These are phyloP conservation scores for Rubia balearica DNA, from an alignment of 305 asterid genomes.

Conservation along the genomic window DNA sequence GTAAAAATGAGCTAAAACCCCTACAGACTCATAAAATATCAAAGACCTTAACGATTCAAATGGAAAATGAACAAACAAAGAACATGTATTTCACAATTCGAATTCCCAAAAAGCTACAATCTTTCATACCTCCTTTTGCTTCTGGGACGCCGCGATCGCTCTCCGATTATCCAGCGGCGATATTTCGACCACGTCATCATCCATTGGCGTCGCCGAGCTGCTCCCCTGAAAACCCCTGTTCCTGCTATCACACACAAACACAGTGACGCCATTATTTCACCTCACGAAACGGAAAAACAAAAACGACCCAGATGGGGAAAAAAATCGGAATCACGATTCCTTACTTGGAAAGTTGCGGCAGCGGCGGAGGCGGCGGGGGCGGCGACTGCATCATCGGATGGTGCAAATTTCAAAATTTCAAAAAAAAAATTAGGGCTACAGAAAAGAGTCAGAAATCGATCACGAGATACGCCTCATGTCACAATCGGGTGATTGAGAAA, in stretches of 20 bases:
- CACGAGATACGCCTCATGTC: not conserved
- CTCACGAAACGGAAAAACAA: not conserved
- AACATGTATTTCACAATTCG: not conserved
- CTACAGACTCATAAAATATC: too few species aligned
- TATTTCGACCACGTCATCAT: constrained; percentile 49
- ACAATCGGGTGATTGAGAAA: not conserved
- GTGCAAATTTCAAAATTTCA: not conserved
- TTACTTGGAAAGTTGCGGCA: constrained; percentile 49
- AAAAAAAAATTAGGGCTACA: constrained; percentile 14
- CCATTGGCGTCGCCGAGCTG: constrained; percentile 40
- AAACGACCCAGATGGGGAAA: not conserved
- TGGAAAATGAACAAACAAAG: not conserved
- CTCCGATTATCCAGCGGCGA: constrained; percentile 37
- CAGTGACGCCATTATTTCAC: constrained; percentile 2
- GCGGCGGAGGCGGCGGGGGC: constrained; percentile 39
- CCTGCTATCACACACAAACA: constrained; percentile 27
- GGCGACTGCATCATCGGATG: constrained; percentile 53
- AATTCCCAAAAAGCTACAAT: constrained; percentile 7
- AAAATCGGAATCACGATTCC: not conserved
- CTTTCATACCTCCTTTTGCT: constrained; percentile 49
- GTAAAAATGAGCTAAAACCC: not conserved
- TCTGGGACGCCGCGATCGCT: constrained; percentile 31
- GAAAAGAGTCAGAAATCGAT: not conserved
- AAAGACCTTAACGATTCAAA: too few species aligned
- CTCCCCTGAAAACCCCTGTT: constrained; percentile 61